A percentile compares a stretch with the other conserved stretches of the same genome.
These are phyloP conservation scores for Candida lessepsii DNA, from an alignment of 805 yeast species.

Conservation along the genomic window DNA sequence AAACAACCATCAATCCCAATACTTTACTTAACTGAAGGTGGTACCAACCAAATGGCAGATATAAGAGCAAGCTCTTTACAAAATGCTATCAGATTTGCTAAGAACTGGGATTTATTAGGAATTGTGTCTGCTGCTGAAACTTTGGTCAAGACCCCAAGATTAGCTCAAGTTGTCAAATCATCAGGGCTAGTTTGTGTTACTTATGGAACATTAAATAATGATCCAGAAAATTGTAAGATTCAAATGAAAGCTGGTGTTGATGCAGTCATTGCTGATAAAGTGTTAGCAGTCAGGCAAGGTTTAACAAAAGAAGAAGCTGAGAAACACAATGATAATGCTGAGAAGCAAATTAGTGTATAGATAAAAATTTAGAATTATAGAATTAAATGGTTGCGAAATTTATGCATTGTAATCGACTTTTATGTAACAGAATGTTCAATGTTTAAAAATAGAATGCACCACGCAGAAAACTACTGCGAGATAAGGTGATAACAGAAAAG, in stretches of 20 bases:
- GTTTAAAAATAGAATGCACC: too few species aligned
- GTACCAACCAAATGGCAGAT: conserved; percentile 85
- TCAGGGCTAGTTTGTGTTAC: conserved; percentile 92
- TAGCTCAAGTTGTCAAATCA: conserved; percentile 87
- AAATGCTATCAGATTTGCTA: conserved; percentile 86
- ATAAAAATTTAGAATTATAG: too few species aligned
- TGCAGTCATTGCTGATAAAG: conserved; percentile 97
- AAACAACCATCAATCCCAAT: conserved; percentile 95
- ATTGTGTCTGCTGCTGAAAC: conserved; percentile 88
- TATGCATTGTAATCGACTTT: too few species aligned
- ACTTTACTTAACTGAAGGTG: conserved; percentile 84
- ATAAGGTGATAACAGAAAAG: too few species aligned
- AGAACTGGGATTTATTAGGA: conserved; percentile 87
- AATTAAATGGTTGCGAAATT: too few species aligned
- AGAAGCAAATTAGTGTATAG: too few species aligned
- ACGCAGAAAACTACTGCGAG: too few species aligned
- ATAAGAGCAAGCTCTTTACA: conserved; percentile 84
- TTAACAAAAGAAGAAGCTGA: conserved; percentile 41
- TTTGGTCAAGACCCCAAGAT: conserved; percentile 82
- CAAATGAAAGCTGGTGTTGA: conserved; percentile 95
- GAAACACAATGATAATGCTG: too few species aligned
- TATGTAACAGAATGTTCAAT: too few species aligned
- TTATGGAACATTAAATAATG: conserved; percentile 81
- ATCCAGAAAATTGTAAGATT: conserved; percentile 75
- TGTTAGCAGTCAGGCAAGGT: conserved; percentile 87